Evolutionary conservation across 2,329 filamentous ascomycete genomes (phyloP).

Genomic region (Colletotrichum lindemuthianum): DNA sequence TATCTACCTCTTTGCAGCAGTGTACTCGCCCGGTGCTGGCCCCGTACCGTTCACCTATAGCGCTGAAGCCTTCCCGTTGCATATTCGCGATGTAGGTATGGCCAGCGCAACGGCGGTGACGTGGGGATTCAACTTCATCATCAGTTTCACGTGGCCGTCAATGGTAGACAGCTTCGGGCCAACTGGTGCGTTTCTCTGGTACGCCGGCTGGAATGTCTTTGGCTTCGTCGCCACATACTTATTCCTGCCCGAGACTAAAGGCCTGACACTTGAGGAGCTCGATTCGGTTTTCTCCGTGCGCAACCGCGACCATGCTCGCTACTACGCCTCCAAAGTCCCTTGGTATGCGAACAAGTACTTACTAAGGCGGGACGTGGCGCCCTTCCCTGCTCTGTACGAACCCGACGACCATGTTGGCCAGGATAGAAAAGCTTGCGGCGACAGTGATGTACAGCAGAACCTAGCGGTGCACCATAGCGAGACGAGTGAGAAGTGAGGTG

Average conservation of each 20-base stretch:
- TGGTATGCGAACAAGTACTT: slow-evolving; percentile 47
- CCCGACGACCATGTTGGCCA: slow-evolving; percentile 36
- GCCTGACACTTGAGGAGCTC: slow-evolving; percentile 47
- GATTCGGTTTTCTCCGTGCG: slow-evolving; percentile 46
- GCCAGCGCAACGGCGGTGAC: slow-evolving; percentile 51
- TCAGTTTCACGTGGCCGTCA: slow-evolving; percentile 47
- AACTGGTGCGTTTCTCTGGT: slow-evolving; percentile 52
- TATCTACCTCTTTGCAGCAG: slow-evolving; percentile 52
- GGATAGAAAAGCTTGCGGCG: background rate
- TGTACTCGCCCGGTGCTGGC: slow-evolving; percentile 62
- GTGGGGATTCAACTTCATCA: slow-evolving; percentile 53
- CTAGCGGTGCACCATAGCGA: slow-evolving; percentile 6
- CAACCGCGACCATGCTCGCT: slow-evolving; percentile 44
- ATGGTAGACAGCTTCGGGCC: slow-evolving; percentile 39
- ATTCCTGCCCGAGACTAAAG: slow-evolving; percentile 49
- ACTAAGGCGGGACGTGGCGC: slow-evolving; percentile 42
- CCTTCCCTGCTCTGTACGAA: slow-evolving; percentile 45
- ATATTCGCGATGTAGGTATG: slow-evolving; percentile 66
- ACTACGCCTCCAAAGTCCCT: slow-evolving; percentile 45
- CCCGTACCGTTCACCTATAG: slow-evolving; percentile 70
- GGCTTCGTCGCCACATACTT: slow-evolving; percentile 48
- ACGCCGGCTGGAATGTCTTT: slow-evolving; percentile 49
- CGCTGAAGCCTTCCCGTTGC: slow-evolving; percentile 67
- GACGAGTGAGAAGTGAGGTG: slow-evolving; percentile 4
- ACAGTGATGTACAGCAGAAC: slow-evolving; percentile 4